A percentile compares a stretch with the other conserved stretches of the same genome.
Conservation (phyloP, 768 basidiomycete species). For the Psilocybe azurescens region DNA sequence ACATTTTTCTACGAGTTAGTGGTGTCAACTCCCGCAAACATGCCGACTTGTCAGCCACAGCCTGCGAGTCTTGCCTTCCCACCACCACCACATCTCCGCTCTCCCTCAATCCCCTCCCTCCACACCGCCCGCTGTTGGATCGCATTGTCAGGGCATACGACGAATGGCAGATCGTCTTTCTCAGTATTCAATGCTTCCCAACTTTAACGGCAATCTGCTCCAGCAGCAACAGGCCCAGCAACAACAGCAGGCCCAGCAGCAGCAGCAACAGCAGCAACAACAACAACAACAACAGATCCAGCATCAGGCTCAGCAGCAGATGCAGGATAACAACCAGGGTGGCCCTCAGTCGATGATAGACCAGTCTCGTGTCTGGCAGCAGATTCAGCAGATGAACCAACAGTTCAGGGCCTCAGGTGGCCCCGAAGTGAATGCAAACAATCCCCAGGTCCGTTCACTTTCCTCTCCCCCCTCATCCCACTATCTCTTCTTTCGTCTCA, state of each 20-base stretch:
- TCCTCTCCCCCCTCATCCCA: slow-evolving; percentile 6
- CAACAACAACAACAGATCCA: slow-evolving; percentile 48
- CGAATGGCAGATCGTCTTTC: slow-evolving; percentile 65
- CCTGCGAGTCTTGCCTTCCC: slow-evolving; percentile 58
- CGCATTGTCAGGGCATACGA: slow-evolving; percentile 31
- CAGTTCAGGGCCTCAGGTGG: slow-evolving; percentile 28
- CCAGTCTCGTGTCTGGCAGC: slow-evolving; percentile 61
- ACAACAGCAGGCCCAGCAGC: slow-evolving; percentile 43
- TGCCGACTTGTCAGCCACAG: slow-evolving; percentile 50
- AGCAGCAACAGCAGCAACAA: slow-evolving; percentile 46
- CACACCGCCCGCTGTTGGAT: slow-evolving; percentile 20
- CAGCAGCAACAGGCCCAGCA: slow-evolving; percentile 53
- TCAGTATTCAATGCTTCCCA: slow-evolving; percentile 60
- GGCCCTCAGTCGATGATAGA: slow-evolving; percentile 52
- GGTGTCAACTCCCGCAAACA: slow-evolving; percentile 51
- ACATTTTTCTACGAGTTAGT: slow-evolving; percentile 18
- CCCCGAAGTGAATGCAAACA: slow-evolving; percentile 23
- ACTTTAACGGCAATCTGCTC: slow-evolving; percentile 49
- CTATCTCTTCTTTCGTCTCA: slow-evolving; percentile 14
- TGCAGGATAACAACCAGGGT: slow-evolving; percentile 45
- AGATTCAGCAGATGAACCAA: slow-evolving; percentile 40
- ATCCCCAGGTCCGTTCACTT: slow-evolving; percentile 24
- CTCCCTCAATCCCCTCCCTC: slow-evolving; percentile 33
- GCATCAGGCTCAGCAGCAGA: slow-evolving; percentile 48
- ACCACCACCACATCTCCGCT: slow-evolving; percentile 47